A percentile compares a stretch with the other conserved stretches of the same genome.
These are phyloP conservation scores for Pseudogymnoascus sp. DNA, from an alignment of 2,329 filamentous ascomycete genomes.

Conservation along the genomic window DNA sequence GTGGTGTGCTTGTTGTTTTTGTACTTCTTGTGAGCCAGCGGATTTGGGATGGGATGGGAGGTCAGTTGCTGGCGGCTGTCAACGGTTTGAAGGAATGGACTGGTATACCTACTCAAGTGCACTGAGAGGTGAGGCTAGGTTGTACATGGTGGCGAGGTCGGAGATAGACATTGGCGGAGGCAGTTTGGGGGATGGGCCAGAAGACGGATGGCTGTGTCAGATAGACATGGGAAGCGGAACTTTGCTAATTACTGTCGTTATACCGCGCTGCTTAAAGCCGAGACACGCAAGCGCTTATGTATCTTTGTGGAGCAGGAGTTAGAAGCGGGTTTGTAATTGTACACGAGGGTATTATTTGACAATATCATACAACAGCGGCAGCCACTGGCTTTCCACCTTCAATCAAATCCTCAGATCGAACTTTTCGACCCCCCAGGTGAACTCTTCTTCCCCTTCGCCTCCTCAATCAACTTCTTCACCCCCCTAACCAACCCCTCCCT, in stretches of 20 bases:
- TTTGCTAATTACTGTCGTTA: slow-evolving; percentile 7
- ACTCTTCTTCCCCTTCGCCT: slow-evolving; percentile 38
- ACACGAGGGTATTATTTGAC: slow-evolving; percentile 8
- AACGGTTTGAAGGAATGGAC: neutral
- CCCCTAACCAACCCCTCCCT: slow-evolving; percentile 60
- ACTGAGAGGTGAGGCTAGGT: neutral
- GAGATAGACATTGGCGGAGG: neutral
- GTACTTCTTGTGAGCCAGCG: slow-evolving; percentile 58
- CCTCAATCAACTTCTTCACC: slow-evolving; percentile 55
- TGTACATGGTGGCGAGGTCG: neutral
- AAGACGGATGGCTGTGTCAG: neutral
- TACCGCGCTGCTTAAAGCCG: neutral
- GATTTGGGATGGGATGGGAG: neutral
- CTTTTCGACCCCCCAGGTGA: slow-evolving; percentile 5
- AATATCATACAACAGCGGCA: slow-evolving; percentile 6
- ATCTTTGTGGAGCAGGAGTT: neutral
- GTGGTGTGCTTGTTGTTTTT: slow-evolving; percentile 84
- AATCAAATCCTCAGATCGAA: slow-evolving; percentile 10
- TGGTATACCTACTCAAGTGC: neutral
- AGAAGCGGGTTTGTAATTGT: slow-evolving; percentile 9
- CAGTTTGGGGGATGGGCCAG: neutral
- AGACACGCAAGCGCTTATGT: neutral
- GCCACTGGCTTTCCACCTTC: neutral
- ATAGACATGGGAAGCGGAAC: slow-evolving; percentile 7
- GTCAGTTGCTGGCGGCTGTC: slow-evolving; percentile 10